Evolutionary conservation across 2,329 filamentous ascomycete species (phyloP), one percentile per base, ranked within the genome.

Genomic region (Septoria petroselini): DNA sequence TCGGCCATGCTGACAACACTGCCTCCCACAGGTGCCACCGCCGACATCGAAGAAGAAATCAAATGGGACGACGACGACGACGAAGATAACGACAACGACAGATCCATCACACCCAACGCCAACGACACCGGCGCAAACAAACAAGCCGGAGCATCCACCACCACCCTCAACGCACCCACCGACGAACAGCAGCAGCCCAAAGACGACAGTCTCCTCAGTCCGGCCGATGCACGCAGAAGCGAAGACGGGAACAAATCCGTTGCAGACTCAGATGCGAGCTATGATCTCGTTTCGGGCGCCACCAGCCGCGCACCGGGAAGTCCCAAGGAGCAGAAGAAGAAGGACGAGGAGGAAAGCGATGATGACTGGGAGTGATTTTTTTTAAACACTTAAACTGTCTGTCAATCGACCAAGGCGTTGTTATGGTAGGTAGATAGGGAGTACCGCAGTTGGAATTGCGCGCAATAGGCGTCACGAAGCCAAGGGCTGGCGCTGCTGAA

Each of bases 211-310:
- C 34, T 46, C 6, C 43, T 46, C 34, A 46, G 34, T 29, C 43
- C 43, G 14, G 39, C 43, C 2, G 42, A 38, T 27, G 19, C 41
- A 9, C 84, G 88, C 46, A 72, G 74, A 31, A 94, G 90, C 63
- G 90, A 95, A 64, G 86, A 90, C 68, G 71, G 75, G 38, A 68
- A 69, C 68, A 90, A 91, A 68, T 94, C 88, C 19, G 87, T 93
- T 60, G 83, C 90, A 6, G 93, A 93, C 63, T 96, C 91, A 67
- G 93, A 98, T 62, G 88, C 88, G 14, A 95, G 90, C 72, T 98
- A 98, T 68, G 93, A 98, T 68, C 79, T 98, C 27, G 89, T 98
- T 3, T 75, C 73, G 38, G 86, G 86, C 6, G 84, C 85, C 4
- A 76, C 82, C 38, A 95, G 88, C 68, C 86, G 87, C 58, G 85